These are phyloP conservation scores for Starmera caribaea DNA, from an alignment of 805 yeast species.

Conservation along the genomic window DNA sequence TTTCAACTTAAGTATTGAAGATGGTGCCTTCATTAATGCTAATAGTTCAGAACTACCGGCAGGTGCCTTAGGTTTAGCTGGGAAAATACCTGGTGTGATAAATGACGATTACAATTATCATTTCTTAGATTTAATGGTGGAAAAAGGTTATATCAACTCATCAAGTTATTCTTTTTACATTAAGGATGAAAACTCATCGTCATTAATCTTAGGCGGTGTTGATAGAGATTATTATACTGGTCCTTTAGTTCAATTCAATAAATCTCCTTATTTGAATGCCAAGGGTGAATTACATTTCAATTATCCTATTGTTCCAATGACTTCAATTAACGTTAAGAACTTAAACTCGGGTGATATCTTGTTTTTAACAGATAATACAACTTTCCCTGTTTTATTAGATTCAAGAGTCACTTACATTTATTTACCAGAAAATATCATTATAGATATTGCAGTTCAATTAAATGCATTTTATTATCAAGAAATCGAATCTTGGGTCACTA, in stretches of 20 bases:
- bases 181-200: constrained; percentile 16
- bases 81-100: constrained; percentile 10
- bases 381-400: constrained; percentile 50
- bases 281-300: constrained; percentile 19
- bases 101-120: constrained; percentile 1
- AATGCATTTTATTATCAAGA: constrained; percentile 48
- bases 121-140: constrained; percentile 25
- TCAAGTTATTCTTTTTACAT: constrained; percentile 35
- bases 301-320: constrained; percentile 37
- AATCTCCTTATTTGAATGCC: constrained; percentile 30
- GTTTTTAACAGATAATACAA: constrained; percentile 24
- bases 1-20: constrained; percentile 8
- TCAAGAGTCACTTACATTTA: constrained; percentile 38
- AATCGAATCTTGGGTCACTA: constrained; percentile 50
- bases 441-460: constrained; percentile 58
- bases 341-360: constrained; percentile 29
- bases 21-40: constrained; percentile 27
- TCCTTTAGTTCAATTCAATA: constrained; percentile 37
- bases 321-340: constrained; percentile 32
- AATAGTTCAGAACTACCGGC: constrained; percentile 25
- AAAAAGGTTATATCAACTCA: constrained; percentile 22
- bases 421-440: constrained; percentile 46
- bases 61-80: constrained; percentile 41
- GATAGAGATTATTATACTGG: constrained; percentile 37
- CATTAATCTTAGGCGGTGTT: constrained; percentile 49